Evolutionary conservation across 192 early-diverging fungal species (phyloP).

Genomic region (Lunasporangiospora selenospora): DNA sequence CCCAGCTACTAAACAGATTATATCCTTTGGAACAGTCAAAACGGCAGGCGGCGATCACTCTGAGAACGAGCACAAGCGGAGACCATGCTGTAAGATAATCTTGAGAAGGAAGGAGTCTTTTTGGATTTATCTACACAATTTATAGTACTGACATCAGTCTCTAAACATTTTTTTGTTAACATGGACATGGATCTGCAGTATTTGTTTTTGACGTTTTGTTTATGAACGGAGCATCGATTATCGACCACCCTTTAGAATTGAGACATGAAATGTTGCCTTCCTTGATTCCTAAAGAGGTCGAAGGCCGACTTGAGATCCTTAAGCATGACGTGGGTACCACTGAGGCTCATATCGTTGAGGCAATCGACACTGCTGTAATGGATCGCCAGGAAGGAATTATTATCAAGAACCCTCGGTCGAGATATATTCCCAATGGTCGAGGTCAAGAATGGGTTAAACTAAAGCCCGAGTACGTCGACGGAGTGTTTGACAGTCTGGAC

Average conservation of each 20-base stretch:
- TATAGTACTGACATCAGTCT: neutral
- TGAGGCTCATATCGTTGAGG: constrained; percentile 64
- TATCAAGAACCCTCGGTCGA: constrained; percentile 70
- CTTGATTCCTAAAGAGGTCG: constrained; percentile 55
- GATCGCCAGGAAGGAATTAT: constrained; percentile 67
- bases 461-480: constrained; percentile 81
- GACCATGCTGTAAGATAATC: constrained; percentile 54
- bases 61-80: constrained; percentile 30
- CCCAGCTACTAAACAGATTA: constrained; percentile 61
- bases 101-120: no score
- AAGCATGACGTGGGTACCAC: constrained; percentile 54
- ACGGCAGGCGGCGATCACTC: constrained; percentile 64
- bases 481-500: constrained; percentile 74
- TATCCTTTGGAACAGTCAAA: constrained; percentile 79
- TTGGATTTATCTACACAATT: neutral
- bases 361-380: constrained; percentile 62
- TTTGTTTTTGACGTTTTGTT: constrained; percentile 80
- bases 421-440: constrained; percentile 62
- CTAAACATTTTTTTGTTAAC: neutral
- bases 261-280: constrained; percentile 59
- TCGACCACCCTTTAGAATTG: constrained; percentile 60
- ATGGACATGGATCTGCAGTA: constrained; percentile 27
- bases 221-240: constrained; percentile 68
- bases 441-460: constrained; percentile 75
- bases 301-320: constrained; percentile 64